These are phyloP conservation scores for Zygnema cylindricum DNA, from an alignment of 139 green algal genomes.

Conservation along the genomic window DNA sequence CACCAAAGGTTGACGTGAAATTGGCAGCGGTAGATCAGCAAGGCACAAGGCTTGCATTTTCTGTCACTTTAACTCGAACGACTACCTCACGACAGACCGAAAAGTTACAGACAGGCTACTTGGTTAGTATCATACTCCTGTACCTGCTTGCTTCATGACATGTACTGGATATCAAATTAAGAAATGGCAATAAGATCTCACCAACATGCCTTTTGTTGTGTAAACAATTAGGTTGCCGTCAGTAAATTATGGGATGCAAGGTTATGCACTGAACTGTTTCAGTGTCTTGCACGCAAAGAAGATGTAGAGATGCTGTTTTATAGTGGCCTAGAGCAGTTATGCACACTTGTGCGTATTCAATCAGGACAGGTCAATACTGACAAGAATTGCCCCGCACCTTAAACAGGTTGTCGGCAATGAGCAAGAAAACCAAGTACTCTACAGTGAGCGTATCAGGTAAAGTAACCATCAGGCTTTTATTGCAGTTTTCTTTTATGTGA, in stretches of 20 bases:
- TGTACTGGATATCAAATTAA: not conserved
- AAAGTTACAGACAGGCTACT: not conserved
- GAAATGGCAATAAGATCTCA: not conserved
- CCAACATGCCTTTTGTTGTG: not conserved
- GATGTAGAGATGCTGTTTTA: too few relatives aligned
- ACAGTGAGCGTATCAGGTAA: conserved; percentile 31
- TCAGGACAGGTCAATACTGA: too few relatives aligned
- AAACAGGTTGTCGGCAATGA: conserved; percentile 22
- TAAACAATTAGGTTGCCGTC: not conserved
- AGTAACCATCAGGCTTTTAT: not conserved
- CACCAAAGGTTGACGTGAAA: conserved; percentile 16
- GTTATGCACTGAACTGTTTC: not conserved
- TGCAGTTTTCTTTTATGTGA: not conserved
- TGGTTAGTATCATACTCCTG: not conserved
- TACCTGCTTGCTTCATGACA: not conserved
- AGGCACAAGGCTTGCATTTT: not conserved
- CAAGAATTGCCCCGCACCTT: too few relatives aligned
- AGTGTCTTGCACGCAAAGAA: not conserved
- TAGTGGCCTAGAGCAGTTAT: too few relatives aligned
- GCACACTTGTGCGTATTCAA: too few relatives aligned
- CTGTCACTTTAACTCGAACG: not conserved
- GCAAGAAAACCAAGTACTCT: conserved; percentile 2
- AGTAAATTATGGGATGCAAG: not conserved
- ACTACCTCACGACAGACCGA: not conserved
- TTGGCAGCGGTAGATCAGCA: not conserved